phyloP scores from a whole-genome alignment of 2,329 filamentous ascomycete species.

The Fusarium tricinctum region DNA sequence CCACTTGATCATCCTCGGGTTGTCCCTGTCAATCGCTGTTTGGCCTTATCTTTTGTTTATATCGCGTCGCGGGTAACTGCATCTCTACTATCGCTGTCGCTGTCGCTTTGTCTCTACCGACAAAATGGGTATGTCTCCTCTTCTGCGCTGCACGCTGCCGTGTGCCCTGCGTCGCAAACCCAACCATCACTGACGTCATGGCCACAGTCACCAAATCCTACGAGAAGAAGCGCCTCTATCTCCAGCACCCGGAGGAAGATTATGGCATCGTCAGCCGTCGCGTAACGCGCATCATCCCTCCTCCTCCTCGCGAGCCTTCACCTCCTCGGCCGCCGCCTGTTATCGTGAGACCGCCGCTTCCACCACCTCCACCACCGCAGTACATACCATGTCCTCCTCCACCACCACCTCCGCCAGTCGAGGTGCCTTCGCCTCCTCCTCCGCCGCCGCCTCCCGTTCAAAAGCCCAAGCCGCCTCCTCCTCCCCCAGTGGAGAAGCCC shows the following conservation, averaged over 20 bases:
- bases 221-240: slow-evolving; percentile 60
- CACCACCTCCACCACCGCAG: slow-evolving; percentile 42
- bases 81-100: slow-evolving; percentile 5
- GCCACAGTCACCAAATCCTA: slow-evolving; percentile 49
- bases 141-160: slow-evolving; percentile 17
- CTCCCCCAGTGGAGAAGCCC: slow-evolving; percentile 47
- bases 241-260: slow-evolving; percentile 58
- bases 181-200: slow-evolving; percentile 46
- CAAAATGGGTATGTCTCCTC: slow-evolving; percentile 46
- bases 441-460: slow-evolving; percentile 34
- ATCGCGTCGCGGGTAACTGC: slow-evolving; percentile 25
- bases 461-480: slow-evolving; percentile 39
- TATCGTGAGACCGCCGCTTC: slow-evolving; percentile 41
- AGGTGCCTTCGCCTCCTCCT: slow-evolving; percentile 18
- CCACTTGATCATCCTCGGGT: slow-evolving; percentile 28
- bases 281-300: slow-evolving; percentile 58
- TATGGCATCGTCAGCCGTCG: slow-evolving; percentile 54
- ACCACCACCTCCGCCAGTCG: slow-evolving; percentile 36
- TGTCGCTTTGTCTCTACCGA: background rate
- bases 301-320: slow-evolving; percentile 46
- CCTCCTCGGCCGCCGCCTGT: slow-evolving; percentile 48
- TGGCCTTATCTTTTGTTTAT: slow-evolving; percentile 15
- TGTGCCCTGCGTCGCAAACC: slow-evolving; percentile 21
- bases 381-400: slow-evolving; percentile 24
- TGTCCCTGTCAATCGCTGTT: slow-evolving; percentile 19